Percentiles rank a stretch among this genome's conserved stretches.
Evolutionary conservation across 164 flowering plant genomes (phyloP).

Genomic region (Tinospora cordifolia): DNA sequence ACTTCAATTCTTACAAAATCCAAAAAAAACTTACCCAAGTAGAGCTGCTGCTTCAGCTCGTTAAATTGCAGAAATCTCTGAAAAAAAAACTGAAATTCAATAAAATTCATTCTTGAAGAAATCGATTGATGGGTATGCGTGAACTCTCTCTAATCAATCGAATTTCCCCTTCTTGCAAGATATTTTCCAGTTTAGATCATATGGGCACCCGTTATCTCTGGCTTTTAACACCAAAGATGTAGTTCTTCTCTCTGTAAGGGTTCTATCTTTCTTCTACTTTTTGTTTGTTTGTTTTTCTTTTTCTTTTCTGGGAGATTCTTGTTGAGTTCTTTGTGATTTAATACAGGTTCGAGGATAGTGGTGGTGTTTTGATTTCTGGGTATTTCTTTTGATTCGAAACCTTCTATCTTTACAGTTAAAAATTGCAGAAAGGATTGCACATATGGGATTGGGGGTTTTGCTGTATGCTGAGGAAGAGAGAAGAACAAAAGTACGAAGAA

Average conservation of each 20-base stretch:
- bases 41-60: too few relatives aligned
- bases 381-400: conserved; percentile 4
- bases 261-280: background rate
- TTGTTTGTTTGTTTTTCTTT: background rate
- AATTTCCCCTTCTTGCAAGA: conserved; percentile 12
- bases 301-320: conserved; percentile 1
- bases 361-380: background rate
- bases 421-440: conserved; percentile 18
- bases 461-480: background rate
- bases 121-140: conserved; percentile 13
- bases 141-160: background rate
- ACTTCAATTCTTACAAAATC: background rate
- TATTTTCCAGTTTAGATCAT: conserved; percentile 10
- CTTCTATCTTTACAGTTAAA: background rate
- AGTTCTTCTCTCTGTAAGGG: conserved; percentile 3
- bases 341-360: background rate
- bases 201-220: background rate
- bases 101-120: background rate
- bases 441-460: conserved; percentile 41
- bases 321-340: background rate
- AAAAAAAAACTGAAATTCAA: background rate
- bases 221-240: background rate
- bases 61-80: too few relatives aligned
- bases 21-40: too few relatives aligned
- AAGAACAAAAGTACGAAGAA: background rate